A percentile compares a stretch with the other conserved stretches of the same genome.
phyloP scores from a whole-genome alignment of 2,329 filamentous ascomycete species.

The Arthrinium phaeospermum region DNA sequence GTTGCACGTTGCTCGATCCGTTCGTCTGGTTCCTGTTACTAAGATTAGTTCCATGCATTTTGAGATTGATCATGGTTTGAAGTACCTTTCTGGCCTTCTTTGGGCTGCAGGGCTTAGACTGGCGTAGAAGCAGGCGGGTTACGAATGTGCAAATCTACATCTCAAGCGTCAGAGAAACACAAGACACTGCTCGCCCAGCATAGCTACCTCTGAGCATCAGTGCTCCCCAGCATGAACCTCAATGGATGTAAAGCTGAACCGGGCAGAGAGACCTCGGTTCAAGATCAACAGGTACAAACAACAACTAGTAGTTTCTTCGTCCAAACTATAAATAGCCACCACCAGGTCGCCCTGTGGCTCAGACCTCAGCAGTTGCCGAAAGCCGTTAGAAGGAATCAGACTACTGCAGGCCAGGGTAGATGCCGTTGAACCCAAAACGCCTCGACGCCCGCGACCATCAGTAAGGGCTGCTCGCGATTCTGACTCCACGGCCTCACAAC shows the following conservation, averaged over 20 bases:
- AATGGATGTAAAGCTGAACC: neutral
- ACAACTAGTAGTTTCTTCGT: neutral
- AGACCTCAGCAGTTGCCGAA: neutral
- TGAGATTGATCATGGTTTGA: neutral
- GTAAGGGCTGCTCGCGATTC: neutral
- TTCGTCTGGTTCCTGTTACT: slow-evolving; percentile 12
- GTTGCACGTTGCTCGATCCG: neutral
- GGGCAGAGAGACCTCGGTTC: too few species aligned
- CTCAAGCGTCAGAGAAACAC: too few species aligned
- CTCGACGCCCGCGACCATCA: neutral
- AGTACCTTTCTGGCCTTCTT: neutral
- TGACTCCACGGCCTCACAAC: neutral
- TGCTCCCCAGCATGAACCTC: too few species aligned
- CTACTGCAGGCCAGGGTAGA: neutral
- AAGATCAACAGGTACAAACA: neutral
- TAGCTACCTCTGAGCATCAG: too few species aligned
- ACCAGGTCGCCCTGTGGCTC: neutral
- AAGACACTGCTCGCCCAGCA: too few species aligned
- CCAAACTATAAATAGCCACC: slow-evolving; percentile 8
- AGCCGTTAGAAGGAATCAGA: neutral
- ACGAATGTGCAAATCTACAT: too few species aligned
- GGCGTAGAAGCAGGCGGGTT: too few species aligned
- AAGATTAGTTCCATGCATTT: slow-evolving; percentile 7
- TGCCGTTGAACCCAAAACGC: neutral
- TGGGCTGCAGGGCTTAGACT: neutral